Evolutionary conservation across 495 filamentous ascomycete species (phyloP).

Genomic region (Neurospora sp.): DNA sequence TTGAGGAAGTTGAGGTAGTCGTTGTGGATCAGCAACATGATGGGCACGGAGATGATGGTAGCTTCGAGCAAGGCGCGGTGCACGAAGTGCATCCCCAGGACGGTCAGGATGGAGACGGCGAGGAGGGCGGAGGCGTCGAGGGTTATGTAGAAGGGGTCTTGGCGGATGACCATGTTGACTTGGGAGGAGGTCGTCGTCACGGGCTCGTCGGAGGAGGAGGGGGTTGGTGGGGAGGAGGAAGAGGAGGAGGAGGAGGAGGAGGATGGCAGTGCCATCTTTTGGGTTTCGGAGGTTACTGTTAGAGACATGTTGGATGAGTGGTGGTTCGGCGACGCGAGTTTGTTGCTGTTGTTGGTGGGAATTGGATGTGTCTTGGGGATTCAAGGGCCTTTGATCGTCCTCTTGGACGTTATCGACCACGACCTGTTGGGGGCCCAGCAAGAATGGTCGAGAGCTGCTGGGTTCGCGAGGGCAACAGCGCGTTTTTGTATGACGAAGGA

Average conservation of each 20-base stretch:
- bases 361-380: not conserved
- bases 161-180: constrained; percentile 34
- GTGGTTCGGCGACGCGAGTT: not conserved
- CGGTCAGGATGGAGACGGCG: constrained; percentile 30
- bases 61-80: constrained; percentile 34
- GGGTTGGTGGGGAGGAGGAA: not conserved
- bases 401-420: not conserved
- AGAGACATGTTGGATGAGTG: constrained; percentile 15
- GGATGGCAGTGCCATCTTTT: not conserved
- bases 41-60: constrained; percentile 38
- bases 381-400: not conserved
- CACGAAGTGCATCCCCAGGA: constrained; percentile 39
- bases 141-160: constrained; percentile 39
- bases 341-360: not conserved
- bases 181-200: constrained; percentile 1
- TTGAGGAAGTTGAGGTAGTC: constrained; percentile 70
- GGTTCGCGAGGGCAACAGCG: not conserved
- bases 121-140: constrained; percentile 36
- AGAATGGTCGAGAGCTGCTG: not conserved
- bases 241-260: not conserved
- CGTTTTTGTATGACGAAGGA: not conserved
- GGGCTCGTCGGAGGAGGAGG: constrained; percentile 3
- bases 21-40: constrained; percentile 50
- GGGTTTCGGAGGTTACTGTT: constrained; percentile 15
- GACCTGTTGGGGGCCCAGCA: not conserved